Conservation (phyloP, 768 basidiomycete genomes). For the Auriscalpium orientale region DNA sequence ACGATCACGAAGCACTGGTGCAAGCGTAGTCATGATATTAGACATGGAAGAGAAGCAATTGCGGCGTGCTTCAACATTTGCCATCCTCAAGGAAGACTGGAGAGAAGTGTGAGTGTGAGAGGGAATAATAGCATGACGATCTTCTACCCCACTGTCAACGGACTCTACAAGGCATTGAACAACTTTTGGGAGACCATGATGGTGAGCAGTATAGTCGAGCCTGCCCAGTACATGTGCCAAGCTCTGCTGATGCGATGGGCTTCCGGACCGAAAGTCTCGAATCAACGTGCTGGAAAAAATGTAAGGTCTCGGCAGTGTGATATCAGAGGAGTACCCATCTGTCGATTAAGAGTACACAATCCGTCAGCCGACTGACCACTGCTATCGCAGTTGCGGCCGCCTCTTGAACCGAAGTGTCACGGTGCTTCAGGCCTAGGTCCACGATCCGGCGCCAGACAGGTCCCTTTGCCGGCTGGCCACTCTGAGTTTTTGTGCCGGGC, state of each 20-base stretch:
- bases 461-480: constrained; percentile 14
- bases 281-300: constrained; percentile 43
- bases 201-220: constrained; percentile 54
- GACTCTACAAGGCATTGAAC: constrained; percentile 52
- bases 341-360: constrained; percentile 53
- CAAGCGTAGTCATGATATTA: constrained; percentile 38
- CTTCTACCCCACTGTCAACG: constrained; percentile 47
- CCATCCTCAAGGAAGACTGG: constrained; percentile 28
- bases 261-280: constrained; percentile 46
- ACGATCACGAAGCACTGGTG: constrained; percentile 39
- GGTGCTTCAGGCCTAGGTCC: constrained; percentile 66
- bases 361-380: constrained; percentile 57
- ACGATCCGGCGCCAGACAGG: constrained; percentile 64
- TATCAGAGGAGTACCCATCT: constrained; percentile 52
- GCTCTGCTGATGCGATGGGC: constrained; percentile 59
- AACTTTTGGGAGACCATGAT: constrained; percentile 45
- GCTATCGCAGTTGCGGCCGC: constrained; percentile 67
- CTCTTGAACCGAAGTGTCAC: constrained; percentile 58
- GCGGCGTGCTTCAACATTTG: constrained; percentile 51
- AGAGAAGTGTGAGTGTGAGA: constrained; percentile 15
- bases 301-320: background rate
- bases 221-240: constrained; percentile 62
- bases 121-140: constrained; percentile 8
- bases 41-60: constrained; percentile 46
- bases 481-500: no score